Evolutionary conservation across 345 rosid species (phyloP), one percentile per base, ranked within the genome.

Genomic region (Rhizophora apiculata): DNA sequence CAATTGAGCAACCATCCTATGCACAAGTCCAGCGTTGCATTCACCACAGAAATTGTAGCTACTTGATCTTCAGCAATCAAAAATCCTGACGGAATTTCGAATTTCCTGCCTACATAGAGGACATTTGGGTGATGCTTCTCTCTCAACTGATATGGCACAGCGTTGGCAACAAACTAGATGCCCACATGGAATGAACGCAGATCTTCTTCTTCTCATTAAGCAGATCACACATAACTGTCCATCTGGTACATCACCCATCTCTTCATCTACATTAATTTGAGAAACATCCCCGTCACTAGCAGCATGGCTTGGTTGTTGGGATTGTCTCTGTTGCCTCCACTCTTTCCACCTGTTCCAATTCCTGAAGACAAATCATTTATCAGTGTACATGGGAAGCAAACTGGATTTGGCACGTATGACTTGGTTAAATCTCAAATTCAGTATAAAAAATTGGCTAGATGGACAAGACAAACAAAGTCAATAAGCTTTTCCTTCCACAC

Each of bases 181-280:
- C 31, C 99, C 97, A 29, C 99, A 95, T 19, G 99, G 99, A 67
- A 84, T 73, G 63, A 95, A 95, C 8, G 92, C 96, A 16, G 91
- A 79, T 7, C 83, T 77, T 56, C 92, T 81, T 51, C 92, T 83
- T 81, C 94, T 83, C 72, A 80, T 73, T 62, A 90, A 81, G 76
- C 99, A 95, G 67, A 95, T 81, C 66, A 95, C 96, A 49, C 99
- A 95, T 76, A 95, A 27, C 63, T 86, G 84, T 52, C 96, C 96
- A 59, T 95, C 97, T 20, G 97, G 89, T 62, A 86, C 82, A 64
- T 86, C 85, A 63, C 76, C 87, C 1, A 54, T 58, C 32, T 80
- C 89, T 1, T 86, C 96, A 0, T 85, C 88, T 10, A 29, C 68
- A 9, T 65, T 77, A 46, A 39, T 60, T 39, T 51, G 69, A 34